phyloP scores from a whole-genome alignment of 176 grass and related monocot genomes.

The Triticum dicoccoides region DNA sequence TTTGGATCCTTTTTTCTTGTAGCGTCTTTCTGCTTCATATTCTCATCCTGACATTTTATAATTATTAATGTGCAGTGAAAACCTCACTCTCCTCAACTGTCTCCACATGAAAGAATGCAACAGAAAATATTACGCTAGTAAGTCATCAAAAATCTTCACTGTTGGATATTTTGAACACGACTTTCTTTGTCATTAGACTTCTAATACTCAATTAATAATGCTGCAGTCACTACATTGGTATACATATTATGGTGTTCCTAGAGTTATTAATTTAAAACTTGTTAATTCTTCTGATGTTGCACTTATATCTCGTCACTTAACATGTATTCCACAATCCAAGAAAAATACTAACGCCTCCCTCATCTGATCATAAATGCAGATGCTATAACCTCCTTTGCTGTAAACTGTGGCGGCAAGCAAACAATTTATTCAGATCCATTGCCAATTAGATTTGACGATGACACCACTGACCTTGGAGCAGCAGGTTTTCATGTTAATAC shows the following conservation, averaged over 20 bases:
- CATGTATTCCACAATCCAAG: not conserved
- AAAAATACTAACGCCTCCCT: not conserved
- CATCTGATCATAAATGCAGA: slow-evolving; percentile 22
- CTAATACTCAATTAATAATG: not conserved
- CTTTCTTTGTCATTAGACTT: not conserved
- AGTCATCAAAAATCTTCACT: slow-evolving; percentile 5
- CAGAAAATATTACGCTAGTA: slow-evolving; percentile 17
- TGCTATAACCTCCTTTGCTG: not conserved
- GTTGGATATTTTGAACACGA: not conserved
- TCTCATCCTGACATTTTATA: not conserved
- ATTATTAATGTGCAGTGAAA: slow-evolving; percentile 32
- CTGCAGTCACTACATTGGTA: not conserved
- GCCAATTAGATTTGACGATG: slow-evolving; percentile 19
- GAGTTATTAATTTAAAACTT: not conserved
- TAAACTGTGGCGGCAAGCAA: slow-evolving; percentile 48
- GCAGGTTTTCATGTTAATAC: slow-evolving; percentile 42
- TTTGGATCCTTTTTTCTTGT: not conserved
- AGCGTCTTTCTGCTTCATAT: not conserved
- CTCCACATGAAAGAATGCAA: slow-evolving; percentile 36
- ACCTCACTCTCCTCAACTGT: slow-evolving; percentile 30
- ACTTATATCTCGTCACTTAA: not conserved
- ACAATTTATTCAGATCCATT: not conserved
- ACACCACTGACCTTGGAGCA: slow-evolving; percentile 34
- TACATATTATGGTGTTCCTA: not conserved
- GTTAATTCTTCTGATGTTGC: not conserved